These are phyloP conservation scores for Bretziella fagacearum DNA, from an alignment of 2,329 filamentous ascomycete species.

Conservation along the genomic window DNA sequence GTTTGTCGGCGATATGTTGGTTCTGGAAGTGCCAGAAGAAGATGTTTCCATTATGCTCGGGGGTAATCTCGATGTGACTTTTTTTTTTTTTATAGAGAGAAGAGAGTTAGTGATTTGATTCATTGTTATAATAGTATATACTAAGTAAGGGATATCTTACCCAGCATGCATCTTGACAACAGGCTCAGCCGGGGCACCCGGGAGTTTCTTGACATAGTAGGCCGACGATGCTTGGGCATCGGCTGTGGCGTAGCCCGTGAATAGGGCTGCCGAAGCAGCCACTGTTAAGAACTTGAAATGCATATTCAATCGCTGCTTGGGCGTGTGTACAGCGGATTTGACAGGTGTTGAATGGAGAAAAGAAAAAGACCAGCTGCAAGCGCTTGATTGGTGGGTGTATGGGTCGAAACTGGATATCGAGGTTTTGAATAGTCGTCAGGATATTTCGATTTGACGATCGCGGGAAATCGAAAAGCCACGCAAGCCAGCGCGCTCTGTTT, in stretches of 20 bases:
- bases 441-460: neutral
- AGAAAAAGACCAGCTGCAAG: too few species aligned
- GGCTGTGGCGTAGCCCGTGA: slow-evolving; percentile 21
- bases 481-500: slow-evolving; percentile 1
- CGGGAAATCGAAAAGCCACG: slow-evolving; percentile 3
- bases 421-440: neutral
- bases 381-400: neutral
- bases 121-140: neutral
- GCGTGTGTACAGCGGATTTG: neutral
- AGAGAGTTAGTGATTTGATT: too few species aligned
- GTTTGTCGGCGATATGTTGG: slow-evolving; percentile 78
- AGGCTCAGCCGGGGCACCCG: slow-evolving; percentile 60
- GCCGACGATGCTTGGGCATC: slow-evolving; percentile 26
- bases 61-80: slow-evolving; percentile 81
- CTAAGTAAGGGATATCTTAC: slow-evolving; percentile 33
- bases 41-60: slow-evolving; percentile 74
- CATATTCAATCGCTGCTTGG: slow-evolving; percentile 16
- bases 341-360: neutral
- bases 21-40: slow-evolving; percentile 99
- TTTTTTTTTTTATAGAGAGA: too few species aligned
- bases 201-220: slow-evolving; percentile 72
- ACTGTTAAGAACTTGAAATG: slow-evolving; percentile 6
- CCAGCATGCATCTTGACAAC: slow-evolving; percentile 96
- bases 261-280: slow-evolving; percentile 12
- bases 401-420: neutral